Conservation (phyloP, 176 grass and related monocot species). For the Triticum timopheevii region DNA sequence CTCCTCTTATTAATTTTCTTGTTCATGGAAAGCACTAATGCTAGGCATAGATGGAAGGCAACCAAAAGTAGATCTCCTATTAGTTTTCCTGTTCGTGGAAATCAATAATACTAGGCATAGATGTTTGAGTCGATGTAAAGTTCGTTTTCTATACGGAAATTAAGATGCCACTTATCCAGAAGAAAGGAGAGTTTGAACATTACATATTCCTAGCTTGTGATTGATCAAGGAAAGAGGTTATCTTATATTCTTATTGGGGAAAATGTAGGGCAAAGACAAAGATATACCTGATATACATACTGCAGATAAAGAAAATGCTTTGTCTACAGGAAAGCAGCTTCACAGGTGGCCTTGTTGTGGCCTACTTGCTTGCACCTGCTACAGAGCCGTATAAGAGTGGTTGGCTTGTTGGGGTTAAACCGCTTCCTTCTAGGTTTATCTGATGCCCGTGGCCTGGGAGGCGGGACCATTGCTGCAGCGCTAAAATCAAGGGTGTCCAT, state of each 20-base stretch:
- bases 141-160: slow-evolving; percentile 11
- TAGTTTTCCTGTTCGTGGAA: background rate
- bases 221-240: slow-evolving; percentile 21
- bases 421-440: slow-evolving; percentile 86
- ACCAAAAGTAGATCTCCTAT: background rate
- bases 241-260: background rate
- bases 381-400: slow-evolving; percentile 75
- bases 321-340: slow-evolving; percentile 58
- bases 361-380: slow-evolving; percentile 89
- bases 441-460: slow-evolving; percentile 57
- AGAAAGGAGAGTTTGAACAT: background rate
- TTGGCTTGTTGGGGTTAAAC: slow-evolving; percentile 71
- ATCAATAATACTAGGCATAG: background rate
- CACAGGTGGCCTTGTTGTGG: slow-evolving; percentile 96
- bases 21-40: background rate
- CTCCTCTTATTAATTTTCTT: background rate
- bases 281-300: slow-evolving; percentile 33
- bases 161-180: slow-evolving; percentile 5
- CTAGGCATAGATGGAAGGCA: background rate
- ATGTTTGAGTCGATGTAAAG: slow-evolving; percentile 8
- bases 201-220: background rate
- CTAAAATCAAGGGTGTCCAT: slow-evolving; percentile 80
- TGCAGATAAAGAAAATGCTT: slow-evolving; percentile 12
- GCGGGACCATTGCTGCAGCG: slow-evolving; percentile 58
- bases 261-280: background rate